These are phyloP conservation scores for Pythium guiyangense DNA, from an alignment of 352 stramenopile species.

Conservation along the genomic window DNA sequence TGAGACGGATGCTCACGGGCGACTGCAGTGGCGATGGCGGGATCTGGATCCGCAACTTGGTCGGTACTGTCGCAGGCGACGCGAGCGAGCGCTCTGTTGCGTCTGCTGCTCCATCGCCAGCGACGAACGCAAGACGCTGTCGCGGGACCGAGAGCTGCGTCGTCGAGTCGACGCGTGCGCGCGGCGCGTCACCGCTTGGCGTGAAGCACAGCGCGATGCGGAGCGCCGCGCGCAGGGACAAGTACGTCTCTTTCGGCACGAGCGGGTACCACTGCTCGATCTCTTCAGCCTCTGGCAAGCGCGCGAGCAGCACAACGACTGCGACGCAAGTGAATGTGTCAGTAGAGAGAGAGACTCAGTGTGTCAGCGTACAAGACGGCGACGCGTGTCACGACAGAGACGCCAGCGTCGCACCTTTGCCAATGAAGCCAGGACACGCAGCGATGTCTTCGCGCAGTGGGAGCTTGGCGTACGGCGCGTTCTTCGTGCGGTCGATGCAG, in stretches of 20 bases:
- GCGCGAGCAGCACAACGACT: conserved; percentile 58
- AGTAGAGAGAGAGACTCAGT: background rate
- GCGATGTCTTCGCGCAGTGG: conserved; percentile 41
- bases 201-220: conserved; percentile 70
- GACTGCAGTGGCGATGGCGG: conserved; percentile 5
- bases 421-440: conserved; percentile 56
- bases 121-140: conserved; percentile 7
- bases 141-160: conserved; percentile 14
- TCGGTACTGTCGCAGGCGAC: conserved; percentile 21
- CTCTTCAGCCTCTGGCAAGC: conserved; percentile 66
- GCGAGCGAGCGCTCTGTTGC: conserved; percentile 27
- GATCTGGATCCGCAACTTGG: conserved; percentile 10
- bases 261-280: conserved; percentile 86
- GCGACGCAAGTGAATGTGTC: background rate
- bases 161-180: conserved; percentile 13
- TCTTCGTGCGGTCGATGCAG: conserved; percentile 60
- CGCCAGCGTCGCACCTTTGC: conserved; percentile 42
- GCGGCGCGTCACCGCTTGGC: conserved; percentile 24
- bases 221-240: conserved; percentile 54
- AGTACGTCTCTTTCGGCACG: conserved; percentile 39
- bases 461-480: conserved; percentile 33
- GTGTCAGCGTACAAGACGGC: too few species aligned
- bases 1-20: conserved; percentile 28
- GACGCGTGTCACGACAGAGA: background rate
- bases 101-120: too few species aligned